Evolutionary conservation across 129 eudicot species (phyloP).

Genomic region (Pseudognaphalium luteoalbum): DNA sequence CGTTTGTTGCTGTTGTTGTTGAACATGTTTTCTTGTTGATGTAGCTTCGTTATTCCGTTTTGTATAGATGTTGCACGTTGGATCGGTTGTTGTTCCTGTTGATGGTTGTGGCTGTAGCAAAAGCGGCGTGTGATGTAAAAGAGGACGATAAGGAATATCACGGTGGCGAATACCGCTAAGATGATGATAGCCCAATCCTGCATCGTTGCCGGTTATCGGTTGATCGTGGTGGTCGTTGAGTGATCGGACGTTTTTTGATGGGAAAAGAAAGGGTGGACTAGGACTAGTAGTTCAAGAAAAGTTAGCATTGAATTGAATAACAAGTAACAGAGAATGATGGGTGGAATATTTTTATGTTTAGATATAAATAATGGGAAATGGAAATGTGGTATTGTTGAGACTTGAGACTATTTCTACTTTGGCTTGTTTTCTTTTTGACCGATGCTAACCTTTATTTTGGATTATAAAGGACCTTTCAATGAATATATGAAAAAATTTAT

Average conservation of each 20-base stretch:
- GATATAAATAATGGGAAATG: neutral
- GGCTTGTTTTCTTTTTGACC: neutral
- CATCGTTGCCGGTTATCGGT: slow-evolving; percentile 30
- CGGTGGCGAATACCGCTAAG: slow-evolving; percentile 33
- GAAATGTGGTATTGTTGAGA: neutral
- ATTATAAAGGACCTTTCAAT: neutral
- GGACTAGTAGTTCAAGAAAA: slow-evolving; percentile 34
- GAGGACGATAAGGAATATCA: slow-evolving; percentile 30
- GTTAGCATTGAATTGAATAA: slow-evolving; percentile 38
- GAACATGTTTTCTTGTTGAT: slow-evolving; percentile 28
- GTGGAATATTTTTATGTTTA: slow-evolving; percentile 2
- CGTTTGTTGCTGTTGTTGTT: slow-evolving; percentile 28
- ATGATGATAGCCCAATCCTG: neutral
- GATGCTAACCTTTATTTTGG: neutral
- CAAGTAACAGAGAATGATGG: slow-evolving; percentile 23
- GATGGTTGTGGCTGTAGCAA: slow-evolving; percentile 11
- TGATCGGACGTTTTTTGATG: slow-evolving; percentile 18
- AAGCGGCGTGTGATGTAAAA: slow-evolving; percentile 30
- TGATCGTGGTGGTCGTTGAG: slow-evolving; percentile 4
- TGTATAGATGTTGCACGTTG: slow-evolving; percentile 39
- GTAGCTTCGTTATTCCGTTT: slow-evolving; percentile 50
- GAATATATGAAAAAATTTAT: no score
- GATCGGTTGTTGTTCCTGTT: slow-evolving; percentile 20
- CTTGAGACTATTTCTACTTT: neutral
- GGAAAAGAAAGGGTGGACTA: slow-evolving; percentile 20